Base-by-base conservation (phyloP, 768 basidiomycete genomes). In the Russula griseocarnosa region DNA sequence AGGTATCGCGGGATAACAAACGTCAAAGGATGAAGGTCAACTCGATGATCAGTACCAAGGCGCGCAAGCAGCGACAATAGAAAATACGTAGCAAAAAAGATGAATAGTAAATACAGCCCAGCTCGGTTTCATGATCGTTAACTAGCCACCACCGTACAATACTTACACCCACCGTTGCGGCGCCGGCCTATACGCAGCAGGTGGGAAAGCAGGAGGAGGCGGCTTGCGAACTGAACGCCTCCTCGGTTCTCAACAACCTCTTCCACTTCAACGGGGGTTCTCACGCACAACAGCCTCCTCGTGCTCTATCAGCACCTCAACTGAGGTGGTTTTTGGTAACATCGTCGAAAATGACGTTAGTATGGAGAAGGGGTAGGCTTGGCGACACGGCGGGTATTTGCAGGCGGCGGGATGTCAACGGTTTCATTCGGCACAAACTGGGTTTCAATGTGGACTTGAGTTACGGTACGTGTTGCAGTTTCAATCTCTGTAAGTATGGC, bases 341-440 rank as follows among this genome's bases (percentile, higher is more conserved):
- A 80, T 78, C n/a, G 84, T 79, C 8, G 82, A 81, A 40, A 82
- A 79, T 11, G 81, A 78, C n/a, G 82, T 76, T 24, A 82, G 32
- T 79, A 79, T 8, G 80, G 81, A 70, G 87, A 84, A 7, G 90
- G 90, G 32, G 83, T 82, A 24, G 90, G 90, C 69, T 82, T 81
- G 32, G 87, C 84, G 63, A 85, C 90, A 69, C 82, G 81, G 66
- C 89, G 88, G 56, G 89, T 91, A 72, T 84, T 88, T 71, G 89
- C 86, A 66, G 90, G 90, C 30, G 88, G 83, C 52, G 88, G 88
- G 66, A 87, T 82, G 58, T 83, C 83, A 70, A 87, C 81, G 67
- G 85, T 85, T 59, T 70, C 66, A 34, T 72, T 71, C 22, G 72
- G 71, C 56, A 70, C 58, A 13, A 71, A 69, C 53, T 71, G 66